Evolutionary conservation across 1,139 yeast species (phyloP), one percentile per base, ranked within the genome.

Genomic region (Pichia sp.): DNA sequence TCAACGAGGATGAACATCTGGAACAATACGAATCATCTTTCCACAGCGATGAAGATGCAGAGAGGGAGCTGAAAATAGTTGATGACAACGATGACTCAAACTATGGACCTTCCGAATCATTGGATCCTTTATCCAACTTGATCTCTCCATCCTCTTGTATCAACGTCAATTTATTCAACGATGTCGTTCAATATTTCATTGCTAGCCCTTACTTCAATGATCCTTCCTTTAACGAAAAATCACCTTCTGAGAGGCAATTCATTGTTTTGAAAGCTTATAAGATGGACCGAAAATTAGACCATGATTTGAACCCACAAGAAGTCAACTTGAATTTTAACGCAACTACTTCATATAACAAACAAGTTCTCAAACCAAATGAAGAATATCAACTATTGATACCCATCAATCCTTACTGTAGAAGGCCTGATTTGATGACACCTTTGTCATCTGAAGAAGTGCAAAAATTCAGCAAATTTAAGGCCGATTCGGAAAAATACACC

Each of bases 371-470:
- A 43, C 49, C 52, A 2, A 64, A 55, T 33, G 65, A 62, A 40
- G 49, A 56, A 10, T 48, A 66, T 40, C 79, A 78, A 37, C 58
- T 69, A 38, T 37, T 51, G 37, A 64, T 75, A 8, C 81, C 81
- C 1, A 61, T 72, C 28, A 71, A 71, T 49, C 73, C 75, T 38
- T 69, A 56, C 47, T 73, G 81, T 51, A 66, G 72, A 46, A 71
- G 88, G 56, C 82, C 87, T 1, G 79, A 81, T 55, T 64, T 83
- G 37, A 69, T 75, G 8, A 53, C 62, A 3, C 79, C 81, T 4
- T 73, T 80, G 77, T 62, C 77, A 1, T 59, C 65, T 0, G 73
- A 70, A 40, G 95, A 86, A 59, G 67, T 69, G 37, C 62, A 59
- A 3, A 69, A 69, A 8, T 86, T 73, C 55, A 68, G 71, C n/a